Base-by-base conservation (phyloP, 352 stramenopile species). In the Phytophthora citricola region DNA sequence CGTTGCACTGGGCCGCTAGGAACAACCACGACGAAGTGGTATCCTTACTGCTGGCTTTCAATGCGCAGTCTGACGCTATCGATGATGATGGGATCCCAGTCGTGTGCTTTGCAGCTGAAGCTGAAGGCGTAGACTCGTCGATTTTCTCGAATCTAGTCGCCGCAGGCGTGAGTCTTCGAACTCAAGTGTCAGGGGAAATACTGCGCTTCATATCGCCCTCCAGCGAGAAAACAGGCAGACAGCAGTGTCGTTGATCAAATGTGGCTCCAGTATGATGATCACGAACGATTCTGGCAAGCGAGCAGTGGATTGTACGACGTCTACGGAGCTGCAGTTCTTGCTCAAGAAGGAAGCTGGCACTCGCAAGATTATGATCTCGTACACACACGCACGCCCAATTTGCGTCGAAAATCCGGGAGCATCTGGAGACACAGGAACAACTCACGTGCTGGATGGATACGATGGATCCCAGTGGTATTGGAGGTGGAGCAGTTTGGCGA, bases 401-500 rank as follows among this genome's bases (percentile, higher is more conserved):
- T 11, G 87, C 87, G 1, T 73, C 82, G 26, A 73, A 70, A 39
- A 70, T 95, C 44, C 85, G 85, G 11, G 78, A 92, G 48, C 75
- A 78, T 58, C 56, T 93, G 9, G 84, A 92, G 63, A 82, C 72
- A 17, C 56, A 83, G 17, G 80, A 78, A 12, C 68, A 78, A 32
- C 55, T 92, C 4, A 93, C 87, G 17, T 92, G 82, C 49, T 93
- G 83, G 85, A 89, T 95, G 81, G 87, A 94, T 64, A 89, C 80
- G 17, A 93, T 93, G 85, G 85, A 94, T 50, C 85, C 84, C 5
- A 90, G 76, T 36, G 85, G 82, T 20, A 93, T 94, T 24, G 83
- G 83, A 15, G 87, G 85, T 11, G 85, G 85, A 36, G 82, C 83
- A 0, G 83, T 94, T 5, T 94, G 87, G 87, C 83, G 87, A 47